phyloP scores from a whole-genome alignment of 1,139 yeast species.

The Suhomyces choctaworum region DNA sequence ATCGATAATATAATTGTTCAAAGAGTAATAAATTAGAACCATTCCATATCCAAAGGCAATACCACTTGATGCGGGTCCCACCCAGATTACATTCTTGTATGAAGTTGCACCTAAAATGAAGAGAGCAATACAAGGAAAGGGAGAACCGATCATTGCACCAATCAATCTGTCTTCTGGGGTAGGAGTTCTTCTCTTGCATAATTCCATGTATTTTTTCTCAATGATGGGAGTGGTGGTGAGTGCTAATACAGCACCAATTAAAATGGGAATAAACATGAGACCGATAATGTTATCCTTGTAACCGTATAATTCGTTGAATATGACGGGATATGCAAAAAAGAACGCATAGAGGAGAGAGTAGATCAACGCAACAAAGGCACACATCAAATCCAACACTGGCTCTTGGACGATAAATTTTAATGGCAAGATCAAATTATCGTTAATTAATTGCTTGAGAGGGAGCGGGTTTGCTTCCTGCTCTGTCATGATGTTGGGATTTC shows the following conservation, averaged over 20 bases:
- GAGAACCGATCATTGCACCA: constrained; percentile 90
- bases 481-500: constrained; percentile 80
- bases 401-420: constrained; percentile 71
- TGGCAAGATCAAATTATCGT: constrained; percentile 73
- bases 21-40: constrained; percentile 84
- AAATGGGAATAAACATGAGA: constrained; percentile 80
- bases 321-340: constrained; percentile 86
- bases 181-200: constrained; percentile 60
- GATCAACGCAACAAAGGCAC: constrained; percentile 82
- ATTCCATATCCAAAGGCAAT: constrained; percentile 88
- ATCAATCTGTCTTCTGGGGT: constrained; percentile 84
- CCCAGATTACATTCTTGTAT: constrained; percentile 79
- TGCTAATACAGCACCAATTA: constrained; percentile 80
- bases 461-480: constrained; percentile 85
- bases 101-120: constrained; percentile 91
- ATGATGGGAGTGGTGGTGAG: constrained; percentile 68
- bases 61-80: constrained; percentile 92
- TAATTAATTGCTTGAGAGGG: constrained; percentile 60
- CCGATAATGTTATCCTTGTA: constrained; percentile 72
- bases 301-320: constrained; percentile 65
- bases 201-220: constrained; percentile 57
- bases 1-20: constrained; percentile 87
- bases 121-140: constrained; percentile 83
- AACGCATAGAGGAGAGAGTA: constrained; percentile 87
- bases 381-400: constrained; percentile 80